Evolutionary conservation across 2,329 filamentous ascomycete genomes (phyloP).

Genomic region (Ophiostoma himal-ulmi): DNA sequence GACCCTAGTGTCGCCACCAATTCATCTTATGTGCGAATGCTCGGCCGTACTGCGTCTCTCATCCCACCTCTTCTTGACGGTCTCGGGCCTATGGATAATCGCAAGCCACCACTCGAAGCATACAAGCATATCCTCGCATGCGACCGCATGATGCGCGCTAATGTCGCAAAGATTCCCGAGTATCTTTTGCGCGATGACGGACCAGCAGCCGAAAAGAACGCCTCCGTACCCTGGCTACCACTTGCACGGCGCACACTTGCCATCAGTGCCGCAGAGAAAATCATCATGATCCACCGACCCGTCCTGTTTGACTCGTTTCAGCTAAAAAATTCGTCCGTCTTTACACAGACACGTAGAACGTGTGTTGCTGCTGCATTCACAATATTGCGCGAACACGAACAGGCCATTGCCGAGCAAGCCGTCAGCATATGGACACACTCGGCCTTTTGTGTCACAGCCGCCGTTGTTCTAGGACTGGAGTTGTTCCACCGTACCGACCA

Average conservation of each 20-base stretch:
- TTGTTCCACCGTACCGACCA: conserved; percentile 26
- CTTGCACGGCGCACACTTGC: conserved; percentile 34
- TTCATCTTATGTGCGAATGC: conserved; percentile 29
- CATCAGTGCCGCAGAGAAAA: conserved; percentile 36
- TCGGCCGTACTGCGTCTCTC: conserved; percentile 30
- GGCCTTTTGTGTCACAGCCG: conserved; percentile 28
- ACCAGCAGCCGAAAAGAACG: background rate
- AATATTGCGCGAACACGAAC: conserved; percentile 30
- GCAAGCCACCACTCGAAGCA: conserved; percentile 29
- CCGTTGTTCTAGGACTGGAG: conserved; percentile 27
- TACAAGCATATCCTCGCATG: conserved; percentile 26
- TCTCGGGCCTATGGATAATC: conserved; percentile 31
- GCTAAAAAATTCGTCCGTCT: background rate
- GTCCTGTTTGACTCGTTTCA: conserved; percentile 32
- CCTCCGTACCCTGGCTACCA: conserved; percentile 29
- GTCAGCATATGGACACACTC: conserved; percentile 29
- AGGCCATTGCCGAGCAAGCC: conserved; percentile 18
- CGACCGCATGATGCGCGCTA: conserved; percentile 32
- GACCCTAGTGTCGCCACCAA: conserved; percentile 20
- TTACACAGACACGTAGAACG: background rate
- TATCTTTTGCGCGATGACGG: conserved; percentile 31
- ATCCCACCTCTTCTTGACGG: conserved; percentile 32
- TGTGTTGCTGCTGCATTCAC: conserved; percentile 31
- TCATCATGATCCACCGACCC: conserved; percentile 37
- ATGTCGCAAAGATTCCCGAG: conserved; percentile 31